Conservation (phyloP, 2,329 filamentous ascomycete genomes). For the Exophiala spinifera region DNA sequence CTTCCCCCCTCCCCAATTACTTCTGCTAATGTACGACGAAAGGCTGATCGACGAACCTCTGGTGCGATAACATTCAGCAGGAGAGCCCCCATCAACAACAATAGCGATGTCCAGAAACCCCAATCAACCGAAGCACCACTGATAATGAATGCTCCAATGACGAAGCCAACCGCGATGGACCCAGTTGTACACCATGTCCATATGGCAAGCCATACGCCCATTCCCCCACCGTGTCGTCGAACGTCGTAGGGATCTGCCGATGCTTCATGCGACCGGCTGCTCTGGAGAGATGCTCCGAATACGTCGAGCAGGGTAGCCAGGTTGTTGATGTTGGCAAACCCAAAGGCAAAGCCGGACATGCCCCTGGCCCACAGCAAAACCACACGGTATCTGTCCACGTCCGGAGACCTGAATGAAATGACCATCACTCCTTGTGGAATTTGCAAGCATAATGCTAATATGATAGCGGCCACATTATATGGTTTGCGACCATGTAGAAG, state of each 20-base stretch:
- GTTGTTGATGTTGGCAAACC: constrained; percentile 75
- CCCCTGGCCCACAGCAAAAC: constrained; percentile 62
- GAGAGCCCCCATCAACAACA: constrained; percentile 63
- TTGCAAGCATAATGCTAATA: constrained; percentile 67
- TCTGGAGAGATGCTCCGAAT: constrained; percentile 73
- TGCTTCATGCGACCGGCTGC: constrained; percentile 69
- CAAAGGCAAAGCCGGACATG: constrained; percentile 66
- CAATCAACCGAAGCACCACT: constrained; percentile 62
- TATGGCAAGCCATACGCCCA: constrained; percentile 74
- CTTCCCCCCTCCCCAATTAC: constrained; percentile 39
- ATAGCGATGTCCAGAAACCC: constrained; percentile 73
- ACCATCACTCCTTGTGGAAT: constrained; percentile 72
- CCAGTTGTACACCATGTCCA: constrained; percentile 77
- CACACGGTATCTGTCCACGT: constrained; percentile 55
- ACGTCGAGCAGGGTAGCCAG: constrained; percentile 69
- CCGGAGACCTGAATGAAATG: constrained; percentile 54
- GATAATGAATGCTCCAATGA: constrained; percentile 68
- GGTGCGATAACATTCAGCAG: constrained; percentile 69
- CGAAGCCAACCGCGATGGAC: constrained; percentile 68
- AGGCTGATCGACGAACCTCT: constrained; percentile 67
- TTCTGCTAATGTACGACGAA: constrained; percentile 65
- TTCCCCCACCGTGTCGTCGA: constrained; percentile 70
- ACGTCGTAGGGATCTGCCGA: constrained; percentile 65
- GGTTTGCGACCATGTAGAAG: constrained; percentile 70
- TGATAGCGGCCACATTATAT: constrained; percentile 68